Evolutionary conservation across 352 stramenopile genomes (phyloP).

Genomic region (Saprolegnia parasitica): DNA sequence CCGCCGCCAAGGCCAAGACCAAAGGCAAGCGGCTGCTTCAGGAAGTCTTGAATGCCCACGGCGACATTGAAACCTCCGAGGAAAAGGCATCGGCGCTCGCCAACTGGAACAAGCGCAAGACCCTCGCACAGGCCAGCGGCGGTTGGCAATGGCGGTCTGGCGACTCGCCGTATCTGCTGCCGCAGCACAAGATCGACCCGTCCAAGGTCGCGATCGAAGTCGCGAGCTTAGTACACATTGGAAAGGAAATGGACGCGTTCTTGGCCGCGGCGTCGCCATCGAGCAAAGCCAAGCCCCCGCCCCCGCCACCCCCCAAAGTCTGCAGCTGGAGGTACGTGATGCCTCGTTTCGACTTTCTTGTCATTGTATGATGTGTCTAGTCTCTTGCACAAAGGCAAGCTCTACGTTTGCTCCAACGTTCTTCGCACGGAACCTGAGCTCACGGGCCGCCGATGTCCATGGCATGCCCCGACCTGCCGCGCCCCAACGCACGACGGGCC

Average conservation of each 20-base stretch:
- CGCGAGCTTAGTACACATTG: constrained; percentile 10
- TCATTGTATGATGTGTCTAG: neutral
- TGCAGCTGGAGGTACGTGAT: constrained; percentile 21
- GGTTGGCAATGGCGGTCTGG: constrained; percentile 40
- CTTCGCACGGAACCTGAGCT: constrained; percentile 6
- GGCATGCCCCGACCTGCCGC: constrained; percentile 51
- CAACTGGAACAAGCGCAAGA: constrained; percentile 55
- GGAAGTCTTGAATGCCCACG: constrained; percentile 43
- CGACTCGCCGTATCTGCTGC: neutral
- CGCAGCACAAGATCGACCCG: constrained; percentile 12
- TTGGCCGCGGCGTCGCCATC: neutral
- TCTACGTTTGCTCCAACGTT: constrained; percentile 48
- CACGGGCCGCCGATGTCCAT: constrained; percentile 35
- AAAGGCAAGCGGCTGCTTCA: constrained; percentile 61
- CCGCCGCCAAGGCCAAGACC: constrained; percentile 58
- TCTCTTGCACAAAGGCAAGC: constrained; percentile 34
- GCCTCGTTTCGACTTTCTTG: neutral
- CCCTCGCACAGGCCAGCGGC: constrained; percentile 33
- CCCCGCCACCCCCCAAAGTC: constrained; percentile 6
- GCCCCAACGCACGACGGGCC: constrained; percentile 42
- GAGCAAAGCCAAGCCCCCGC: neutral
- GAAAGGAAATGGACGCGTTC: constrained; percentile 1
- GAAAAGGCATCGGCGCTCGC: constrained; percentile 46
- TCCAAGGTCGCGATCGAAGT: constrained; percentile 19
- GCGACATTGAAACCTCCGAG: constrained; percentile 39